Base-by-base conservation (phyloP, 2,329 filamentous ascomycete species). In the Fusarium virguliforme region DNA sequence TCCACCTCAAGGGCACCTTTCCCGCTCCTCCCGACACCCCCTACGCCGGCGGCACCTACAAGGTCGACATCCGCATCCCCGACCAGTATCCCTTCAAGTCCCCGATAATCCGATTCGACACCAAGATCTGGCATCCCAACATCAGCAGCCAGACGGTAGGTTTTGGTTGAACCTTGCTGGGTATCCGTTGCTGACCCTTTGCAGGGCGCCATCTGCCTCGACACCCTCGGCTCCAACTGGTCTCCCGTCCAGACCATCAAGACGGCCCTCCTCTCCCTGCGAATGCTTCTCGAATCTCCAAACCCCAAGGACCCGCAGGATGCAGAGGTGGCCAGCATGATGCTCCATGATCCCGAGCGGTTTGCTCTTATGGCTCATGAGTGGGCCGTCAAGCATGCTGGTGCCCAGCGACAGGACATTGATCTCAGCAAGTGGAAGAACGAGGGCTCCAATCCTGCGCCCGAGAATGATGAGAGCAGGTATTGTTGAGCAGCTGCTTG, bases 261-360 rank as follows among this genome's bases (percentile, higher is more conserved):
- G 83, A 97, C 94, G 22, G 94, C 95, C 38, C 89, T 99, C 50
- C 90, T 99, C 65, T 98, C 95, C 30, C 87, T 99, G 34, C 95
- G 97, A 80, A 95, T 95, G 73, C 90, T 99, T 18, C 92, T 99
- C 77, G 94, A 94, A 82, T 94, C 91, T 18, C 96, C 96, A 4
- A 97, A 99, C 80, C 95, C 96, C 0, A 97, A 95, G 76, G 96
- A 99, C 73, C 96, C 96, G 0, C 96, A 99, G 83, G 96, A 99
- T 77, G 95, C 95, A 40, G 94, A 98, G 80, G 96, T 98, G 1
- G 96, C 96, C 26, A 90, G 88, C 76, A 97, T 98, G 94, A 87
- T 98, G 77, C 86, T 97, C 65, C 88, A 91, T 3, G 88, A 93
- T 51, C 94, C 94, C 0, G 89, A 92, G 53, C 89, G 90, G 62